These are phyloP conservation scores for Candida gorgasii DNA, from an alignment of 805 yeast genomes.

Conservation along the genomic window DNA sequence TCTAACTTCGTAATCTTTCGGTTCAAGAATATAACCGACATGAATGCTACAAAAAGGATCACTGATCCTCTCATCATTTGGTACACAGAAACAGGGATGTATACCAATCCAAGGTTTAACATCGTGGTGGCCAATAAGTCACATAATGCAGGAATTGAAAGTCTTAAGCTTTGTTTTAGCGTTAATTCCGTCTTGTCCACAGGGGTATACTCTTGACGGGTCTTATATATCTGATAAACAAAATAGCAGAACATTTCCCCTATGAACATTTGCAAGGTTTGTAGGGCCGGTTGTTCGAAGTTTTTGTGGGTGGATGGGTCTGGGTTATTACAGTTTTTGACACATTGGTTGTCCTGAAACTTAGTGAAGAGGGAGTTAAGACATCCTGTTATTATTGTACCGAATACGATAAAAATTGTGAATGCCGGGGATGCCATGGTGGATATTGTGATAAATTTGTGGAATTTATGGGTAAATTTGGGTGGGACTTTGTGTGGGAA, in stretches of 20 bases:
- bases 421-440: slow-evolving; percentile 1
- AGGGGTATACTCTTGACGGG: slow-evolving; percentile 12
- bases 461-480: not conserved
- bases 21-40: slow-evolving; percentile 63
- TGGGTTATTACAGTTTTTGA: slow-evolving; percentile 51
- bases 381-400: slow-evolving; percentile 69
- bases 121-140: slow-evolving; percentile 75
- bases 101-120: slow-evolving; percentile 71
- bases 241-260: slow-evolving; percentile 62
- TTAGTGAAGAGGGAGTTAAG: slow-evolving; percentile 74
- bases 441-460: too few relatives aligned
- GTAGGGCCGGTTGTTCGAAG: slow-evolving; percentile 79
- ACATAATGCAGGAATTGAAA: slow-evolving; percentile 65
- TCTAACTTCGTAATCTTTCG: slow-evolving; percentile 58
- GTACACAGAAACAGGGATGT: slow-evolving; percentile 76
- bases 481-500: not conserved
- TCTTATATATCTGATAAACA: slow-evolving; percentile 30
- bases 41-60: slow-evolving; percentile 71
- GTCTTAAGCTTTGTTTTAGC: slow-evolving; percentile 21
- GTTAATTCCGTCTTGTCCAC: slow-evolving; percentile 13
- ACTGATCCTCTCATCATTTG: slow-evolving; percentile 86
- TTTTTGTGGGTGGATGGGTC: slow-evolving; percentile 41
- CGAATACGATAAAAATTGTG: slow-evolving; percentile 22
- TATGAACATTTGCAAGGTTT: slow-evolving; percentile 77
- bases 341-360: slow-evolving; percentile 74